Conservation (phyloP, 441 rosid species). For the Euphorbia corollata region DNA sequence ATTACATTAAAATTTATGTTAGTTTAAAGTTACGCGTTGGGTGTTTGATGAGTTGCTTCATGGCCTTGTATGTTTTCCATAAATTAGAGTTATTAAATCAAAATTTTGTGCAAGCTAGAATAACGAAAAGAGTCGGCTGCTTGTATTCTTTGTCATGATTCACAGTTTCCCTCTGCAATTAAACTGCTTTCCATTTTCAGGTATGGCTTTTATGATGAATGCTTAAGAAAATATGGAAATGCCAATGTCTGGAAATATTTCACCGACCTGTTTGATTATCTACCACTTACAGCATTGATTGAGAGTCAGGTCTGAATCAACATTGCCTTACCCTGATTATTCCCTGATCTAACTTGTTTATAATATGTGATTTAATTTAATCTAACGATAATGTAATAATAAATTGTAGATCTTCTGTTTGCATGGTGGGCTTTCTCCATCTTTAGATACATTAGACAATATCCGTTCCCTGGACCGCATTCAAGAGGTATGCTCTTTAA, state of each 20-base stretch:
- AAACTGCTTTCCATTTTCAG: slow-evolving; percentile 30
- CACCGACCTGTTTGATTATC: slow-evolving; percentile 72
- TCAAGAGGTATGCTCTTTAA: slow-evolving; percentile 50
- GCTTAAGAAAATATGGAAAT: slow-evolving; percentile 72
- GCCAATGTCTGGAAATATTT: slow-evolving; percentile 74
- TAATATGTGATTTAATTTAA: slow-evolving; percentile 2
- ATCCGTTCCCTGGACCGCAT: slow-evolving; percentile 66
- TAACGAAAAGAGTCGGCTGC: background rate
- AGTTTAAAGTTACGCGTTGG: background rate
- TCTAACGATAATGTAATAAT: slow-evolving; percentile 14
- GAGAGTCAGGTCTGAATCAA: slow-evolving; percentile 61
- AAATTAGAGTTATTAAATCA: background rate
- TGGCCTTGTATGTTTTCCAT: background rate
- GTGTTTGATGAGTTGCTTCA: background rate
- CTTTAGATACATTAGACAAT: slow-evolving; percentile 65
- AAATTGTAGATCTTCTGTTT: slow-evolving; percentile 55
- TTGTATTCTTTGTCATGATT: slow-evolving; percentile 11
- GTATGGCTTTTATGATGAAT: slow-evolving; percentile 74
- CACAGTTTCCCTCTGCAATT: background rate
- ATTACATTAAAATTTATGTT: background rate
- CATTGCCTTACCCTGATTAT: background rate
- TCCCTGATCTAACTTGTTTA: background rate
- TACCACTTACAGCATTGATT: slow-evolving; percentile 58
- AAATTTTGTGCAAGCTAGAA: background rate
- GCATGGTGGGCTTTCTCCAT: slow-evolving; percentile 78